phyloP scores from a whole-genome alignment of 2,329 filamentous ascomycete species.

The Dothiorella sarmentorum region DNA sequence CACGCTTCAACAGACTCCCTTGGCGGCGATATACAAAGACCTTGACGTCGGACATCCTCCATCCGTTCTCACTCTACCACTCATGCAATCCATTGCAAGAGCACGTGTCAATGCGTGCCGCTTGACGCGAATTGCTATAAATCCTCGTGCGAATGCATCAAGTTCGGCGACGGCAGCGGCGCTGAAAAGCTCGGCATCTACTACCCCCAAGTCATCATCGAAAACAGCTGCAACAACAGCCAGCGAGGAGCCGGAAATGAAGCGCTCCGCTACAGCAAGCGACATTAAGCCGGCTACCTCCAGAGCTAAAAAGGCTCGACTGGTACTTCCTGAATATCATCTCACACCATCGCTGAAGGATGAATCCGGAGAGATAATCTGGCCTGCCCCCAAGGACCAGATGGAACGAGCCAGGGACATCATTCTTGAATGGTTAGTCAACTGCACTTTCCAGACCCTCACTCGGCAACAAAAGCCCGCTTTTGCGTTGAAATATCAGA shows the following conservation, averaged over 20 bases:
- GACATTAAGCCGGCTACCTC: not conserved
- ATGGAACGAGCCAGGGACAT: conserved; percentile 55
- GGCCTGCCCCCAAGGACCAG: conserved; percentile 59
- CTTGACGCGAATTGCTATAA: not conserved
- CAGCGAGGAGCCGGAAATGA: not conserved
- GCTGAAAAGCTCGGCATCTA: not conserved
- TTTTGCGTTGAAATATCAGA: too few relatives aligned
- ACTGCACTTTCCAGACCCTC: too few relatives aligned
- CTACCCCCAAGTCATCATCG: not conserved
- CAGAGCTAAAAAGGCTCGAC: conserved; percentile 13
- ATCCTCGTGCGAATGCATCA: not conserved
- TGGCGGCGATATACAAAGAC: too few relatives aligned
- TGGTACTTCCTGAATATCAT: conserved; percentile 9
- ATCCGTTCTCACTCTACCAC: not conserved
- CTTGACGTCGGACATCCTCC: too few relatives aligned
- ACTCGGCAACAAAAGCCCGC: too few relatives aligned
- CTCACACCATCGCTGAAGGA: conserved; percentile 12
- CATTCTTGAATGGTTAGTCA: conserved; percentile 55
- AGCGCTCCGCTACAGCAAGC: not conserved
- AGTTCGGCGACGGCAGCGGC: not conserved
- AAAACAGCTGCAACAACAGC: not conserved
- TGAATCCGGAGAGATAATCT: conserved; percentile 30
- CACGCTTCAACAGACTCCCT: too few relatives aligned
- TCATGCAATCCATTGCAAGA: not conserved
- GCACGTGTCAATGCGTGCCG: not conserved